Base-by-base conservation (phyloP, 176 grass and related monocot species). In the Eleusine indica region DNA sequence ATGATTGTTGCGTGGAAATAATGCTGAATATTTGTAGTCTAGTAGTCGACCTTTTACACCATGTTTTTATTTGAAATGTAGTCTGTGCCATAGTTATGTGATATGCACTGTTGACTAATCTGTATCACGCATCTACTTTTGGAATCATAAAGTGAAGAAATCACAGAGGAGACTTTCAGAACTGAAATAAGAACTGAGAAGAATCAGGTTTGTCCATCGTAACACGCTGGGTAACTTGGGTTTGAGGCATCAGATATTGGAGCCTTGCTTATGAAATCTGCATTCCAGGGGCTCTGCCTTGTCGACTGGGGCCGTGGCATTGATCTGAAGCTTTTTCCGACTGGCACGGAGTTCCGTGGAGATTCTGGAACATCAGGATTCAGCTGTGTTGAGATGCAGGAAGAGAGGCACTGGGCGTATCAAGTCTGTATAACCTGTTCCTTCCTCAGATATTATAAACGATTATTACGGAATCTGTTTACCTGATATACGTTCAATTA, bases 301-400 rank as follows among this genome's bases (percentile, higher is more conserved):
- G 86, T 98, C 39, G 96, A 98, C 66, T 98, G 96, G 96, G 96
- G 96, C 75, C 87, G 91, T 17, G 86, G 91, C 60, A 95, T 98
- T 17, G 96, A 98, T 71, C 74, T 94, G 19, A 89, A 83, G 10
- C 89, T 98, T 58, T 98, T 94, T 70, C 86, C 89, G 40, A 39
- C 84, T 0, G 77, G 74, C 64, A 87, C 83, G 14, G 87, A 86
- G 52, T 98, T 98, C 35, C 63, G 64, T 3, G 96, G 83, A 6
- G 96, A 95, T 30, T 95, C 85, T 19, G 47, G 74, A 81, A 95
- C 96, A 11, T 95, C 91, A 28, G 96, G 96, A 40, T 98, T 98
- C 82, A 82, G 87, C 29, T 98, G 96, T 80, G 73, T 92, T 1
- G 86, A 98, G 63, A 95, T 98, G 96, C 89, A 94, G 74, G 96